Evolutionary conservation across 1,284 basidiomycete genomes (phyloP).

Genomic region (Moniliella sp.): DNA sequence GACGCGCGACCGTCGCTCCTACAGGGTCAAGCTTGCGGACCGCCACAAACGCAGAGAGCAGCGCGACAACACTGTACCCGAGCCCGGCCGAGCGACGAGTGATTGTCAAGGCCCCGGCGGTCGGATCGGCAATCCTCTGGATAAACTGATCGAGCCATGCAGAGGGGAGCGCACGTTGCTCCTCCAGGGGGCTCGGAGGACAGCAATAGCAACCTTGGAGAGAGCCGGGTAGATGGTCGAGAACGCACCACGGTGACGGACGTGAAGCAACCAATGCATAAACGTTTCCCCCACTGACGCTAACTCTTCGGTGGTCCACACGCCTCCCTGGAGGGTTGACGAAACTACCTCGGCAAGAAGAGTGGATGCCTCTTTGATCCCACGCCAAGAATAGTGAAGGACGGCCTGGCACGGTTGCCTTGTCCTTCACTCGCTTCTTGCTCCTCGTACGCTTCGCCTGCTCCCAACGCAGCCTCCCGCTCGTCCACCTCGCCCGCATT

Average conservation of each 20-base stretch:
- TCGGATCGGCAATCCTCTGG: constrained; percentile 9
- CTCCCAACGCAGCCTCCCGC: constrained; percentile 1
- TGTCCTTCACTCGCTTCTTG: constrained; percentile 9
- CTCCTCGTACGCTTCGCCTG: constrained; percentile 14
- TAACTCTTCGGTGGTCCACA: constrained; percentile 9
- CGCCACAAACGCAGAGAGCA: constrained; percentile 17
- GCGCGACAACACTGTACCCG: constrained; percentile 31
- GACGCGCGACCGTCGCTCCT: constrained; percentile 5
- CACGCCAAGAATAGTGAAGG: constrained; percentile 32
- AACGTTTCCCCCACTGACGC: constrained; percentile 25
- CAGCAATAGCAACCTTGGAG: constrained; percentile 14
- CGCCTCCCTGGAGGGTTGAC: too few relatives aligned
- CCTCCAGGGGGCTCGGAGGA: constrained; percentile 13
- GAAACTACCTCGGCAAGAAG: constrained; percentile 21
- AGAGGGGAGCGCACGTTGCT: constrained; percentile 12
- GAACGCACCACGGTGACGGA: constrained; percentile 34
- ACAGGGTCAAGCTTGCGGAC: too few relatives aligned
- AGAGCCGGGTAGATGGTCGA: constrained; percentile 33
- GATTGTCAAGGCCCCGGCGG: constrained; percentile 22
- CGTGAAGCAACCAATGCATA: constrained; percentile 27
- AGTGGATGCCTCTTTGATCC: constrained; percentile 32
- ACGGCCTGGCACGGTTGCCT: constrained; percentile 26
- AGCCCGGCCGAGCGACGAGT: constrained; percentile 34
- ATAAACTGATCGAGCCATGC: constrained; percentile 26
- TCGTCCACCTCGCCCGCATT: constrained; percentile 3